Evolutionary conservation across 2,329 filamentous ascomycete genomes (phyloP), one percentile per base, ranked within the genome.

Genomic region (Fusarium anguioides): DNA sequence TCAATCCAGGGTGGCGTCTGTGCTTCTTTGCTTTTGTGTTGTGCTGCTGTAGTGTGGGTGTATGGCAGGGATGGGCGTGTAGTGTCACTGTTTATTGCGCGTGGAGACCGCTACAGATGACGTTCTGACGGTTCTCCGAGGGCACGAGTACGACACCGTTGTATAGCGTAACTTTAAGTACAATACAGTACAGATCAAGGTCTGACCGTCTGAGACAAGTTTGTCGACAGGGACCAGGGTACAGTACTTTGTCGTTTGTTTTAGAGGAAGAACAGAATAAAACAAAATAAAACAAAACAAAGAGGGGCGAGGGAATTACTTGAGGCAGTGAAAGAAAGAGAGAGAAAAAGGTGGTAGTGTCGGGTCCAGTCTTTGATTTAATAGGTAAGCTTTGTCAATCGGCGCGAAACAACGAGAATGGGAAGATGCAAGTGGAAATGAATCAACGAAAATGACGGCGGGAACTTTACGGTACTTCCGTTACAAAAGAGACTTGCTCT

Each of bases 21-120:
- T 61, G 68, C 58, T 68, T 60, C 58, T 58, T 29, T 47, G 31
- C 29, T 15, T 31, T 12, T 31, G 29, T 56, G 62, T 35, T 61
- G 68, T 55, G 41, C 23, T 27, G 60, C 33, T 52, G 57, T n/a
- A n/a, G n/a, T 55, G 69, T 57, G 55, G 58, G 66, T 72, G 69
- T 70, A 55, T 60, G 44, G 26, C 36, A 20, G 49, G 56, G 56
- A 54, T 59, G 56, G 53, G 56, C 60, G 57, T 53, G 54, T 39
- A 18, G 40, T 45, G 45, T 62, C 46, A 58, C 44, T 68, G 68
- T 53, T 63, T 64, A 44, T 53, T 67, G 51, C 39, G 55, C 66
- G 66, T 59, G 54, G 51, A 50, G 52, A 66, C 42, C 17, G 60
- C 46, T 73, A 62, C 66, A 75, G 68, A 75, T 74, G 72, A 75